Conservation (phyloP, 495 filamentous ascomycete genomes). For the Parmelia sp. region DNA sequence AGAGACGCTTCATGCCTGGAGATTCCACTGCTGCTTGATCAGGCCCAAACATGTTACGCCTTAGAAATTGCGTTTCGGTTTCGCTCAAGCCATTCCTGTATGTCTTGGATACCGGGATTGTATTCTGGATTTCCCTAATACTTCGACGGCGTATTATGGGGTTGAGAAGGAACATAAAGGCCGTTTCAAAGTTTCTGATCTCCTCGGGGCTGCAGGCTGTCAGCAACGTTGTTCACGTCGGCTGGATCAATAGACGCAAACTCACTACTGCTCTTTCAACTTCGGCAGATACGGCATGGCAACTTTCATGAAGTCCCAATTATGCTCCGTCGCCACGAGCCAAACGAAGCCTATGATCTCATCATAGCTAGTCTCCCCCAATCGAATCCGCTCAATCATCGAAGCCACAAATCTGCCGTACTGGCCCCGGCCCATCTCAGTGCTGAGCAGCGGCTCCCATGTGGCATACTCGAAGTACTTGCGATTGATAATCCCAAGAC, state of each 20-base stretch:
- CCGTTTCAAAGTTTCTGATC: slow-evolving; percentile 7
- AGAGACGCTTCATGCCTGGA: slow-evolving; percentile 11
- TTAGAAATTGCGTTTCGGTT: slow-evolving; percentile 1
- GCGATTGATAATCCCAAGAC: slow-evolving; percentile 4
- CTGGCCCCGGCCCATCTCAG: neutral
- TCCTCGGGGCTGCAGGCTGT: slow-evolving; percentile 3
- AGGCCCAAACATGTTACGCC: neutral
- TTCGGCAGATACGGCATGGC: slow-evolving; percentile 17
- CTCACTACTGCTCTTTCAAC: slow-evolving; percentile 15
- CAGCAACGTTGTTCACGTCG: neutral
- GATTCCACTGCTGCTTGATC: neutral
- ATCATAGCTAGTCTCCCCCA: slow-evolving; percentile 9
- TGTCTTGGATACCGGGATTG: neutral
- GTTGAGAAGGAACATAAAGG: slow-evolving; percentile 12
- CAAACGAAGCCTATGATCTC: slow-evolving; percentile 14
- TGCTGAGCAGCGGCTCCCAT: slow-evolving; percentile 13
- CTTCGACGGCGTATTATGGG: slow-evolving; percentile 1
- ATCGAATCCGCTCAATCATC: slow-evolving; percentile 18
- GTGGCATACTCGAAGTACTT: slow-evolving; percentile 2
- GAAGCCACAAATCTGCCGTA: slow-evolving; percentile 14
- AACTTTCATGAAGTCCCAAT: slow-evolving; percentile 11
- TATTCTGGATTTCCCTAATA: neutral
- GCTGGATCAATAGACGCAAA: neutral
- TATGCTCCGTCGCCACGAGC: slow-evolving; percentile 12
- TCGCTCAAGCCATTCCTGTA: slow-evolving; percentile 5